These are phyloP conservation scores for Wallacemonas collosoma DNA, from an alignment of 208 protist species.

Conservation along the genomic window DNA sequence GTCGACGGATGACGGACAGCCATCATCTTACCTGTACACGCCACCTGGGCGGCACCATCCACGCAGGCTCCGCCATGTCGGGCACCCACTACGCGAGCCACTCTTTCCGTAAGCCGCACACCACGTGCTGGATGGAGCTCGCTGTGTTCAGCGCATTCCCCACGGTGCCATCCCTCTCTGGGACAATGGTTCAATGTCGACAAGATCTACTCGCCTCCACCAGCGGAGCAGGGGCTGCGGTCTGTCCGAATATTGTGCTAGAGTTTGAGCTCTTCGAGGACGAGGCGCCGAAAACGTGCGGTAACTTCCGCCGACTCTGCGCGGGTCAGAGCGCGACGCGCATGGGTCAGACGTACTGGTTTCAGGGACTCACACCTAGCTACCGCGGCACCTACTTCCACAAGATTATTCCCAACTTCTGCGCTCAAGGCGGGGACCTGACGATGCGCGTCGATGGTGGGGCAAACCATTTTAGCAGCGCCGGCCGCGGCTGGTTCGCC, in stretches of 20 bases:
- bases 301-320: slow-evolving; percentile 81
- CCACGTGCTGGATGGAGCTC: slow-evolving; percentile 75
- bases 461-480: slow-evolving; percentile 85
- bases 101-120: slow-evolving; percentile 38
- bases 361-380: slow-evolving; percentile 65
- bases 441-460: slow-evolving; percentile 93
- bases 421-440: slow-evolving; percentile 96
- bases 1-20: slow-evolving; percentile 8
- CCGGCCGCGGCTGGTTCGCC: slow-evolving; percentile 74
- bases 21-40: slow-evolving; percentile 35
- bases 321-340: slow-evolving; percentile 35
- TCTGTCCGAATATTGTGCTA: slow-evolving; percentile 33
- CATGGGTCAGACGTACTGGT: slow-evolving; percentile 48
- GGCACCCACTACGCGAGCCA: slow-evolving; percentile 70
- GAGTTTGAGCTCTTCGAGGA: slow-evolving; percentile 86
- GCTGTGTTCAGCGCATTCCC: slow-evolving; percentile 68
- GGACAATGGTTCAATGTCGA: slow-evolving; percentile 50
- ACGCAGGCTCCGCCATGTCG: slow-evolving; percentile 40
- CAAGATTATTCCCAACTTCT: slow-evolving; percentile 89
- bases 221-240: slow-evolving; percentile 38
- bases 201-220: slow-evolving; percentile 52
- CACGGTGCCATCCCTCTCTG: slow-evolving; percentile 66
- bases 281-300: slow-evolving; percentile 74
- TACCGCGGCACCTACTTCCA: slow-evolving; percentile 93
- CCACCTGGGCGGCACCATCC: slow-evolving; percentile 55